Evolutionary conservation across 2,329 filamentous ascomycete genomes (phyloP).

Genomic region (Penicillium sp.): DNA sequence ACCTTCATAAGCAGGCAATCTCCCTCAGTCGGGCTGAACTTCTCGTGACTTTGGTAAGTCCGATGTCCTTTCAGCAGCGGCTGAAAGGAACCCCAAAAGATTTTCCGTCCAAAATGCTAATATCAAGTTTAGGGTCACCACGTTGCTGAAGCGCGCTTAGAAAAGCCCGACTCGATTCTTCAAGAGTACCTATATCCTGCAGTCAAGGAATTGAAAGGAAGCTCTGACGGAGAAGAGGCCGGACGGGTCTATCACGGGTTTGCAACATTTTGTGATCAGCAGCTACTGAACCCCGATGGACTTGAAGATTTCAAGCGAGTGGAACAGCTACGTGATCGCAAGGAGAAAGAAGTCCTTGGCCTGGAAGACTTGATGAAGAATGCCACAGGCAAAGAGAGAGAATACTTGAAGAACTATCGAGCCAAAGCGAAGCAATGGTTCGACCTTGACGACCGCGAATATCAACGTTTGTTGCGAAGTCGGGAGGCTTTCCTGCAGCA

Average conservation of each 20-base stretch:
- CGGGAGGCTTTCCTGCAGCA: slow-evolving; percentile 81
- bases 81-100: too few relatives aligned
- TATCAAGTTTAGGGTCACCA: slow-evolving; percentile 65
- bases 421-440: slow-evolving; percentile 82
- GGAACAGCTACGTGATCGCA: slow-evolving; percentile 74
- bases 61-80: neutral
- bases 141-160: slow-evolving; percentile 82
- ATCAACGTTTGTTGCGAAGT: slow-evolving; percentile 72
- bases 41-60: slow-evolving; percentile 71
- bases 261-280: slow-evolving; percentile 90
- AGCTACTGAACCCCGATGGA: slow-evolving; percentile 81
- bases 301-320: slow-evolving; percentile 82
- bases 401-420: slow-evolving; percentile 60
- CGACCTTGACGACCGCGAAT: slow-evolving; percentile 84
- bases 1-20: slow-evolving; percentile 68
- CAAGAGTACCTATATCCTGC: slow-evolving; percentile 81
- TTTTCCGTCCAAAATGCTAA: neutral
- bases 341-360: slow-evolving; percentile 75
- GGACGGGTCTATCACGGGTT: slow-evolving; percentile 93
- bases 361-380: slow-evolving; percentile 61
- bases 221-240: slow-evolving; percentile 67
- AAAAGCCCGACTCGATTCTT: slow-evolving; percentile 88
- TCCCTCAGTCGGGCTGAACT: slow-evolving; percentile 73
- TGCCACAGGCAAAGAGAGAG: slow-evolving; percentile 53
- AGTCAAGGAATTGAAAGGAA: slow-evolving; percentile 73